Evolutionary conservation across 106 monocot genomes (phyloP), one percentile per base, ranked within the genome.

Genomic region (Narthecium ossifragum): DNA sequence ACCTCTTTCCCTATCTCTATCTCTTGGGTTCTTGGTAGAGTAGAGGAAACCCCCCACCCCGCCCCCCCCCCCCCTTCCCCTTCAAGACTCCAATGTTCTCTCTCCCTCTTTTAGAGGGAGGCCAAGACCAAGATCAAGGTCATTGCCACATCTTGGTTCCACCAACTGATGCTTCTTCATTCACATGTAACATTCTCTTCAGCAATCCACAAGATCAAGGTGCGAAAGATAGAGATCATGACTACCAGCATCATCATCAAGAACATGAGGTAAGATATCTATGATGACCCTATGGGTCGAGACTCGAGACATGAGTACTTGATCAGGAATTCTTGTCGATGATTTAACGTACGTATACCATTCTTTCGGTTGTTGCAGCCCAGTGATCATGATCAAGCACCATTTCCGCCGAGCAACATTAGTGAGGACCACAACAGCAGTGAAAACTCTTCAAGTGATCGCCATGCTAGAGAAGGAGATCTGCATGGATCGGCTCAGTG

Each of bases 91-190:
- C n/a, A n/a, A n/a, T 37, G 36, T 6, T 37, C 36, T 43, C 43
- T 43, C 12, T 43, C 43, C 18, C 4, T 43, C 43, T 17, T 6
- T 43, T 18, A 38, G 24, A 65, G 40, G 40, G 43, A 43, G 49
- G 23, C 23, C 22, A 49, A 49, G 45, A 46, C 17, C 45, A 46
- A 46, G 53, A 55, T 56, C 55, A 66, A 43, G 13, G 43, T 29
- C 45, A 46, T 7, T 27, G 23, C 23, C 46, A 27, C 53, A 27
- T 34, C 31, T 43, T 31, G 30, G 9, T 48, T 21, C 10, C 26
- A 54, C 6, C 37, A 43, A 30, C 48, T 6, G 34, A 55, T 55
- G 24, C 40, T 31, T 53, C 63, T 33, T 26, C 55, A 24, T 27
- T 52, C 22, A 17, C 66, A 32, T 65, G 53, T 20, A 0, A 20